Conservation (phyloP, 441 rosid species). For the Populus hybrid region DNA sequence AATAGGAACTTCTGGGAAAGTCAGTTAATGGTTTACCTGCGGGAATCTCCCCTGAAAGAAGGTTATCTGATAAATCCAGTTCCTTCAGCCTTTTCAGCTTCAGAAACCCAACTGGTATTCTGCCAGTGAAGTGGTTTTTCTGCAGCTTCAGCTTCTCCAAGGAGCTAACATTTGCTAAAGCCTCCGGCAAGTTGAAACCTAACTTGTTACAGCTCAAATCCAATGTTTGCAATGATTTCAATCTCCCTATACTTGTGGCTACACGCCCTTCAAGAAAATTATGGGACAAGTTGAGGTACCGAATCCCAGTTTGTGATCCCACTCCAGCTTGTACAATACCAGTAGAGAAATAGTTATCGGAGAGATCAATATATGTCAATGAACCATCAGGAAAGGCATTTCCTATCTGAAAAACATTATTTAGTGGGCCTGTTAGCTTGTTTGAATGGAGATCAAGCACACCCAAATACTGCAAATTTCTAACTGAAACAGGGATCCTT, state of each 20-base stretch:
- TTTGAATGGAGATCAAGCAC: slow-evolving; percentile 51
- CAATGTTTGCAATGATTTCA: slow-evolving; percentile 27
- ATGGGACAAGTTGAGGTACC: slow-evolving; percentile 37
- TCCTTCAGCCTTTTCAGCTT: slow-evolving; percentile 40
- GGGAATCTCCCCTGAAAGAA: slow-evolving; percentile 45
- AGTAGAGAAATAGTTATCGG: slow-evolving; percentile 38
- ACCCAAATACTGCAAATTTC: slow-evolving; percentile 29
- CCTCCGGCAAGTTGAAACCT: slow-evolving; percentile 29
- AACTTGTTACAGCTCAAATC: slow-evolving; percentile 43
- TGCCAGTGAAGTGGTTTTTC: slow-evolving; percentile 42
- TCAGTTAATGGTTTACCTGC: slow-evolving; percentile 39
- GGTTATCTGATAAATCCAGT: slow-evolving; percentile 46
- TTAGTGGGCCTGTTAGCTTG: slow-evolving; percentile 36
- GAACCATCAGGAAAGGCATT: slow-evolving; percentile 41
- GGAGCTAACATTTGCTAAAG: slow-evolving; percentile 36
- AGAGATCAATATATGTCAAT: slow-evolving; percentile 42
- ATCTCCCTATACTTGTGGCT: slow-evolving; percentile 26
- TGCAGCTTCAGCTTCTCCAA: slow-evolving; percentile 45
- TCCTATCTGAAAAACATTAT: slow-evolving; percentile 33
- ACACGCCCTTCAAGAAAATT: slow-evolving; percentile 28
- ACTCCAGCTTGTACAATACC: slow-evolving; percentile 29
- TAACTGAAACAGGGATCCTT: slow-evolving; percentile 35
- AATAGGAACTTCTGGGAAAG: slow-evolving; percentile 44
- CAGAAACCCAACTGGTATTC: slow-evolving; percentile 40
- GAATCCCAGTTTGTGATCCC: slow-evolving; percentile 27